Evolutionary conservation across 2,329 filamentous ascomycete species (phyloP), one percentile per base, ranked within the genome.

Genomic region (Lachnellula cervina): DNA sequence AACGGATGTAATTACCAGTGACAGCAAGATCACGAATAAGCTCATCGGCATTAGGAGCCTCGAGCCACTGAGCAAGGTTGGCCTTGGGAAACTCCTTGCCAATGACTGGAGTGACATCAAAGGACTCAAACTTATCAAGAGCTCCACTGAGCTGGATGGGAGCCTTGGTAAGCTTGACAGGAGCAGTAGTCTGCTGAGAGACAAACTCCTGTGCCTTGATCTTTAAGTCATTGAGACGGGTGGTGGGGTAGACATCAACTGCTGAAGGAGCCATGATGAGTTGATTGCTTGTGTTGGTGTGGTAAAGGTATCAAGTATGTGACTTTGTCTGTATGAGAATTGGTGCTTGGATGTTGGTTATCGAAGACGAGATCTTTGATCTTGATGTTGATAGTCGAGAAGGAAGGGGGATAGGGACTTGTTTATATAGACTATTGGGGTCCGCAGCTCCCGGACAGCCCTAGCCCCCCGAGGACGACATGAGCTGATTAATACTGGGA

Each of bases 71-170:
- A 5, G 78, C 78, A 0, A 87, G 73, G 59, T 84, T 79, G 35
- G 80, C 76, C 14, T 75, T 76, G n/a, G 77, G 73, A 59, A 78
- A 87, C 64, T 87, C 84, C 6, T 77, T 76, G 4, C 84, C 84
- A 55, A 87, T 86, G 43, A 79, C 71, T 0, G 83, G 83, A 1
- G 83, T 87, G 4, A 80, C 71, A 34, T 87, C 83, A 54, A 83
- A 81, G 2, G 74, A 74, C 58, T 82, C 74, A 58, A 77, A 80
- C 84, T 52, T 58, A 37, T 58, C 52, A 49, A 58, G 49, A 49
- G 52, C 56, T 44, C 56, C 56, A 32, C 37, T 40, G 16, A 55
- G 52, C 37, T 58, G 48, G 44, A 58, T 49, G 42, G 56, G 49
- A 9, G 47, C 40, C 55, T 58, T 55, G 38, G 49, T 43, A 28